Base-by-base conservation (phyloP, 768 basidiomycete genomes). In the Galerina marginata region DNA sequence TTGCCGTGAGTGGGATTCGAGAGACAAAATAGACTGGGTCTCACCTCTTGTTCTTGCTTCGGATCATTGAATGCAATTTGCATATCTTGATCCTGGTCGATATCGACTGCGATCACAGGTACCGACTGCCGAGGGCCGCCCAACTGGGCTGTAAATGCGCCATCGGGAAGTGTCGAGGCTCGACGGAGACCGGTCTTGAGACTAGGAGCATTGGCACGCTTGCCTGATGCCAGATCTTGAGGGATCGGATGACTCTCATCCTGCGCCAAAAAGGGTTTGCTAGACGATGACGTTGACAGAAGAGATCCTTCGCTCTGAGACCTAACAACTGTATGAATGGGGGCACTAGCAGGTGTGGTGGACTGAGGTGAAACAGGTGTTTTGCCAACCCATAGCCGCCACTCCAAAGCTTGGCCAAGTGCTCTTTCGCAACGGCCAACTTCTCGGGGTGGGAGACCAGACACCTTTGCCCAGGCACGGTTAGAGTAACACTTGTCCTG, bases 401-500 rank as follows among this genome's bases (percentile, higher is more conserved):
- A 96, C 61, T 89, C 88, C 16, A 96, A 83, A 9, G 93, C 89
- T 70, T 88, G 87, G 23, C 94, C 92, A 43, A 98, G 85, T 0
- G 91, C 92, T 23, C 92, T 86, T 74, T 98, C 96, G 69, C 93
- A 95, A 15, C 87, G 85, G 40, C 92, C 88, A 53, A 98, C 91
- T 78, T 98, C 95, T 43, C 87, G 78, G 4, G 93, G 87, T 0
- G 89, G 86, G 2, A 98, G 82, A 15, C 95, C 94, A n/a, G 91
- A 92, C 6, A 98, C 83, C 69, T 95, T 95, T 1, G 92, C 91
- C 96, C 96, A 97, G 15, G 95, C 95, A 26, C 88, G 86, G 72
- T 97, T 96, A 12, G 93, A 95, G 67, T 96, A 97, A 44, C 92
- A 93, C 52, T 92, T 89, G 69, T 98, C 95, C 77, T 96, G 94